Evolutionary conservation across 495 filamentous ascomycete species (phyloP).

Genomic region (Cladorrhinum samala): DNA sequence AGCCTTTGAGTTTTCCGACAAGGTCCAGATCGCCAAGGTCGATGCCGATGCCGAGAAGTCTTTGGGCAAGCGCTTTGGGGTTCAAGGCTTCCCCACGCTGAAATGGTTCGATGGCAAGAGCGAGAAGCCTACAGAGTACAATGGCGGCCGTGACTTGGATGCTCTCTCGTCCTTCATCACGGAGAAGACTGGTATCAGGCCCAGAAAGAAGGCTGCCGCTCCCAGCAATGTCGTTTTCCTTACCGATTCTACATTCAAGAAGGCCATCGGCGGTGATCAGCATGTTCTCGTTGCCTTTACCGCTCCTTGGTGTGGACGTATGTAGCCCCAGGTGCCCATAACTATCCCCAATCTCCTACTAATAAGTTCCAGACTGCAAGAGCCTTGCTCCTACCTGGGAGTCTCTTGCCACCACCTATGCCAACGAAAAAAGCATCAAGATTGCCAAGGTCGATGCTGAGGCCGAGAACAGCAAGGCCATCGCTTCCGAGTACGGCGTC

Average conservation of each 20-base stretch:
- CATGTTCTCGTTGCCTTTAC: slow-evolving; percentile 94
- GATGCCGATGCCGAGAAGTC: slow-evolving; percentile 84
- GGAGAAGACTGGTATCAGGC: slow-evolving; percentile 80
- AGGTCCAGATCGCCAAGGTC: slow-evolving; percentile 89
- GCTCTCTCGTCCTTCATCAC: slow-evolving; percentile 72
- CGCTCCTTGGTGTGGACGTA: slow-evolving; percentile 95
- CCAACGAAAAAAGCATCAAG: slow-evolving; percentile 65
- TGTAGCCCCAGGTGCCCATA: slow-evolving; percentile 37
- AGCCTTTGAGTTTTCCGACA: slow-evolving; percentile 61
- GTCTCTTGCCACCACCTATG: slow-evolving; percentile 74
- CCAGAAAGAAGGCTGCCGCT: slow-evolving; percentile 59
- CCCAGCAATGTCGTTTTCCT: slow-evolving; percentile 73
- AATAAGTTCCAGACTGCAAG: slow-evolving; percentile 77
- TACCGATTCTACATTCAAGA: slow-evolving; percentile 72
- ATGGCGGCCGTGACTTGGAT: slow-evolving; percentile 81
- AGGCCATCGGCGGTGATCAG: slow-evolving; percentile 74
- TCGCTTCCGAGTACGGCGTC: slow-evolving; percentile 70
- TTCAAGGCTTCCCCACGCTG: slow-evolving; percentile 92
- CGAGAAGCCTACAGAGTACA: slow-evolving; percentile 79
- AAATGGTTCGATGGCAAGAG: slow-evolving; percentile 99
- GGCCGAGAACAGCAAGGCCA: slow-evolving; percentile 71
- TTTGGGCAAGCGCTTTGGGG: slow-evolving; percentile 75
- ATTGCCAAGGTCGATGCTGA: slow-evolving; percentile 96
- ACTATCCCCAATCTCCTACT: too few species aligned
- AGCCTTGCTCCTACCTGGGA: slow-evolving; percentile 87